Conservation (phyloP, 2,329 filamentous ascomycete genomes). For the Cladosporium sp. region DNA sequence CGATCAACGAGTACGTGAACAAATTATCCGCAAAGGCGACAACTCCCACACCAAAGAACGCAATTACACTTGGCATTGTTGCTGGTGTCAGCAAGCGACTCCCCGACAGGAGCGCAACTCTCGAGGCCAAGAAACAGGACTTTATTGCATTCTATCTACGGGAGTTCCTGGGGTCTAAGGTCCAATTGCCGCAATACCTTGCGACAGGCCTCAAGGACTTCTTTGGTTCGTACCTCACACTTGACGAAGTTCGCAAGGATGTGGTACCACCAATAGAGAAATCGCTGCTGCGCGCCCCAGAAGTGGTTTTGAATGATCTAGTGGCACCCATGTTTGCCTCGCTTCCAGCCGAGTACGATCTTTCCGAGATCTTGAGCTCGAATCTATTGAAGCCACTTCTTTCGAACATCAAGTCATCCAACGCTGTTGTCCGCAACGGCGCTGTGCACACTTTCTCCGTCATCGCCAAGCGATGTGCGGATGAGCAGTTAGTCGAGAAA, state of each 20-base stretch:
- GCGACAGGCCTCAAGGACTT: conserved; percentile 77
- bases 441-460: conserved; percentile 73
- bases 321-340: conserved; percentile 72
- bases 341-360: conserved; percentile 70
- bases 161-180: conserved; percentile 80
- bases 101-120: conserved; percentile 59
- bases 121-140: conserved; percentile 68
- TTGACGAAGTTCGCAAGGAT: conserved; percentile 74
- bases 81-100: conserved; percentile 83
- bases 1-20: conserved; percentile 64
- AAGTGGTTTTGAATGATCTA: conserved; percentile 81
- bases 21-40: conserved; percentile 69
- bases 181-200: conserved; percentile 69
- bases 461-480: conserved; percentile 63
- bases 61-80: conserved; percentile 78
- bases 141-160: conserved; percentile 83
- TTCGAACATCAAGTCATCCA: conserved; percentile 90
- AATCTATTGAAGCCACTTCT: conserved; percentile 83
- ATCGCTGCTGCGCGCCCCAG: conserved; percentile 81
- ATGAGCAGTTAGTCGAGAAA: conserved; percentile 63
- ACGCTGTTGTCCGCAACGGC: conserved; percentile 72
- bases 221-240: conserved; percentile 71
- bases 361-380: conserved; percentile 70
- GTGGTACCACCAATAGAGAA: conserved; percentile 85
- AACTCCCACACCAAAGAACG: conserved; percentile 68